A percentile compares a stretch with the other conserved stretches of the same genome.
phyloP scores from a whole-genome alignment of 177 flowering plant genomes.

The Vitis hybrid region DNA sequence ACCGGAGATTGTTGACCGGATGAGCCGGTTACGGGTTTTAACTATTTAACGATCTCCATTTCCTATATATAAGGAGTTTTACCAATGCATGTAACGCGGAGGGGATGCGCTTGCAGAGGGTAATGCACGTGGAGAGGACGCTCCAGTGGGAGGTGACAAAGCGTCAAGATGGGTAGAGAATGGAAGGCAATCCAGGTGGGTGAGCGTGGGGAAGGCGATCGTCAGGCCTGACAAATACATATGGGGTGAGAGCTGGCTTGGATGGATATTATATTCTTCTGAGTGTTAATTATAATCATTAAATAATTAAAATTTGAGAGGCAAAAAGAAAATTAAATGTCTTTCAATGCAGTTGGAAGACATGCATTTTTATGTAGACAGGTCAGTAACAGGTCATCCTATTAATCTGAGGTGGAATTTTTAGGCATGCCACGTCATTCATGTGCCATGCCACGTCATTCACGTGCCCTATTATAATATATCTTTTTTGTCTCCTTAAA shows the following conservation, averaged over 20 bases:
- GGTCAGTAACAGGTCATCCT: too few relatives aligned
- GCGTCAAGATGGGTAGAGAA: background rate
- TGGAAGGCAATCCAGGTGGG: background rate
- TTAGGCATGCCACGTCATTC: too few relatives aligned
- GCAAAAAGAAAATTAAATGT: too few relatives aligned
- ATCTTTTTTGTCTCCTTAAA: too few relatives aligned
- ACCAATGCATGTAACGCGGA: background rate
- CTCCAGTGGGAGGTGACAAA: too few relatives aligned
- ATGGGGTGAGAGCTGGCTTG: slow-evolving; percentile 15
- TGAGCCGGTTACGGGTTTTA: slow-evolving; percentile 12
- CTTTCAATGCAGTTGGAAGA: too few relatives aligned
- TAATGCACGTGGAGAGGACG: too few relatives aligned
- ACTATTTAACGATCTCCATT: slow-evolving; percentile 17
- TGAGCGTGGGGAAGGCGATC: background rate
- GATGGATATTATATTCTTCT: slow-evolving; percentile 1
- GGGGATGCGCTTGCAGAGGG: too few relatives aligned
- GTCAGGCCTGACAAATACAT: slow-evolving; percentile 17
- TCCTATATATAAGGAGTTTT: slow-evolving; percentile 17
- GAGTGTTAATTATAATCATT: background rate
- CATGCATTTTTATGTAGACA: too few relatives aligned
- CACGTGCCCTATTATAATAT: too few relatives aligned
- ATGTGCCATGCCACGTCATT: too few relatives aligned
- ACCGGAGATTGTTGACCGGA: slow-evolving; percentile 6
- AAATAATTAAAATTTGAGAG: background rate
- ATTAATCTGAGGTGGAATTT: too few relatives aligned